phyloP scores from a whole-genome alignment of 768 basidiomycete genomes.

The Boletus reticulatus region DNA sequence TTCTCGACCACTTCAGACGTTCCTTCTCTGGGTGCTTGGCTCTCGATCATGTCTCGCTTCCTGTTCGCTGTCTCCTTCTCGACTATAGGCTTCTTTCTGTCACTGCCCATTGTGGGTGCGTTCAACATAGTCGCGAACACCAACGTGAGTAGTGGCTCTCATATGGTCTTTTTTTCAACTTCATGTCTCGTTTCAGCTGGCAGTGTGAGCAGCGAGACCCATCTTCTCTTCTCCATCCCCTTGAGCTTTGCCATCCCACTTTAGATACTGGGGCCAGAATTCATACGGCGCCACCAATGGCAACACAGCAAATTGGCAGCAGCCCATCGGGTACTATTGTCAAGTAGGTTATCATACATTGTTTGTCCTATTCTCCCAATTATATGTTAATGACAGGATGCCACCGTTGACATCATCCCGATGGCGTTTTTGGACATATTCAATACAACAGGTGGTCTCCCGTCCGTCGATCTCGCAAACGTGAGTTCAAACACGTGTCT shows the following conservation, averaged over 20 bases:
- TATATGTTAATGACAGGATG: constrained; percentile 37
- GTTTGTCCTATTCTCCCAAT: not conserved
- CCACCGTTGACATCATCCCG: constrained; percentile 55
- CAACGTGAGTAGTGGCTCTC: constrained; percentile 17
- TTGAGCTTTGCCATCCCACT: not conserved
- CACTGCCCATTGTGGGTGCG: constrained; percentile 5
- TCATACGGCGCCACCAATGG: constrained; percentile 35
- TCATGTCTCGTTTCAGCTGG: constrained; percentile 10
- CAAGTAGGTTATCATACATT: constrained; percentile 7
- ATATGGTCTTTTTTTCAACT: not conserved
- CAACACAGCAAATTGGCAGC: constrained; percentile 32
- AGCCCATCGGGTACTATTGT: constrained; percentile 34
- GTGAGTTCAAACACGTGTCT: constrained; percentile 28
- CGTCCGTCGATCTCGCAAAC: constrained; percentile 61
- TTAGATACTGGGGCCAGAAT: constrained; percentile 39
- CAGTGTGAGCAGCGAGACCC: constrained; percentile 8
- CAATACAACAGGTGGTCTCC: constrained; percentile 55
- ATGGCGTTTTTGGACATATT: constrained; percentile 62
- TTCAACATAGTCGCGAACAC: constrained; percentile 19
- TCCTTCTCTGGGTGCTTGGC: not conserved
- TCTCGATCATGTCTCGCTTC: not conserved
- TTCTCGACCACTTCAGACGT: not conserved
- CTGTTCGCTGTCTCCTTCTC: not conserved
- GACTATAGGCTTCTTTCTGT: not conserved
- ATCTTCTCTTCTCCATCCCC: not conserved